Evolutionary conservation across 2,329 filamentous ascomycete genomes (phyloP), one percentile per base, ranked within the genome.

Genomic region (Aureobasidium subglaciale): DNA sequence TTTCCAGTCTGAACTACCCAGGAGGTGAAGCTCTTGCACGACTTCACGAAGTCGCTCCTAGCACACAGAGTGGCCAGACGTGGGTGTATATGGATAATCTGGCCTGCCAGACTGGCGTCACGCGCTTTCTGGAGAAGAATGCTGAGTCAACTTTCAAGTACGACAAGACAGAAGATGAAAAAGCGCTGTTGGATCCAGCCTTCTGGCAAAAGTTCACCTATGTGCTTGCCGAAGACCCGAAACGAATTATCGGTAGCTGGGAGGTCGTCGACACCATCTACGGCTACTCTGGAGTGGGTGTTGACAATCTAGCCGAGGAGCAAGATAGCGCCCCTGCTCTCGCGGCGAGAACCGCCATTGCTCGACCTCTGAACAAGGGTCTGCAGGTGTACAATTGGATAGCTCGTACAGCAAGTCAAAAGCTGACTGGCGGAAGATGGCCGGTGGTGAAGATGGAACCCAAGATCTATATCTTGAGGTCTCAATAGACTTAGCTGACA

Each of bases 1-100:
- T 95, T 58, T 96, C 90, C 0, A 86, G 88, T 13, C 82, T 95
- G 56, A 99, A 96, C 72, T 99, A 99, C 67, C 93, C 93, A 1
- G 93, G 93, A 45, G 93, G 89, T 20, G 82, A 88, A 58, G 93
- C 91, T 2, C 76, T 97, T 9, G 63, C 65, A 22, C 62, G 65
- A 10, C 68, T 79, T 1, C 74, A 77, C 58, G 57, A 61, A 22
- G 38, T 63, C 8, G 59, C 64, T 11, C 18, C 59, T 27, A 27
- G 9, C 13, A 6, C 9, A 16, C 15, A 24, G 15, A 16, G 18
- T 8, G 18, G 29, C 6, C 49, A 38, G n/a, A 29, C 18, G 5
- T 54, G 64, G 66, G 75, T 84, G 6, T 75, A 83, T 63, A 70
- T 84, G 57, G 81, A 81, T 57, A 85, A 83, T 52, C 73, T 85